Conservation (phyloP, 2,329 filamentous ascomycete species). For the Talaromyces pinophilus region DNA sequence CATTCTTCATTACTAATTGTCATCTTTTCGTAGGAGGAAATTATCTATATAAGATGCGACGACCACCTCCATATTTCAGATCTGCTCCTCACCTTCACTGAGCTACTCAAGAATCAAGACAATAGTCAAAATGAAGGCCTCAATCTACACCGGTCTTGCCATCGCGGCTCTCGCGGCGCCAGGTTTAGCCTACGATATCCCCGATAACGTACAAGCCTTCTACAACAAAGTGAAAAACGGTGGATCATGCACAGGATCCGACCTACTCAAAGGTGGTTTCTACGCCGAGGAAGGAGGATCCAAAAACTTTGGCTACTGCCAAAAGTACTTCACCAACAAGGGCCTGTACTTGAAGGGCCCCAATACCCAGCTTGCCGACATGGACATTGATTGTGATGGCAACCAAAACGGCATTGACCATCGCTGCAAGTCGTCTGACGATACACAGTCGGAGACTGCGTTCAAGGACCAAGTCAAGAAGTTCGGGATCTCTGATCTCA, state of each 20-base stretch:
- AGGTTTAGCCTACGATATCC: constrained; percentile 8
- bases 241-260: constrained; percentile 5
- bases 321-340: constrained; percentile 44
- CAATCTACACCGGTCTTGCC: constrained; percentile 2
- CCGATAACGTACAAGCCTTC: constrained; percentile 20
- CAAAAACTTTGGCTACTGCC: constrained; percentile 48
- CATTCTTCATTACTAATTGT: neutral
- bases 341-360: constrained; percentile 54
- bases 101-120: neutral
- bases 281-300: constrained; percentile 20
- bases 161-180: constrained; percentile 9
- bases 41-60: neutral
- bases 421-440: constrained; percentile 36
- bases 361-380: constrained; percentile 49
- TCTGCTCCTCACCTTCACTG: neutral
- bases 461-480: constrained; percentile 46
- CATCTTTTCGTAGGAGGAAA: neutral
- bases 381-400: constrained; percentile 63
- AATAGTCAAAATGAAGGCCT: constrained; percentile 6
- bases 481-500: constrained; percentile 50
- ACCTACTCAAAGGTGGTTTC: constrained; percentile 27
- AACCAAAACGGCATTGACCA: constrained; percentile 52
- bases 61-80: neutral
- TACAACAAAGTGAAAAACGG: constrained; percentile 20
- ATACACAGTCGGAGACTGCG: constrained; percentile 39